phyloP scores from a whole-genome alignment of 192 early-diverging fungal genomes.

The Coemansia sp. region DNA sequence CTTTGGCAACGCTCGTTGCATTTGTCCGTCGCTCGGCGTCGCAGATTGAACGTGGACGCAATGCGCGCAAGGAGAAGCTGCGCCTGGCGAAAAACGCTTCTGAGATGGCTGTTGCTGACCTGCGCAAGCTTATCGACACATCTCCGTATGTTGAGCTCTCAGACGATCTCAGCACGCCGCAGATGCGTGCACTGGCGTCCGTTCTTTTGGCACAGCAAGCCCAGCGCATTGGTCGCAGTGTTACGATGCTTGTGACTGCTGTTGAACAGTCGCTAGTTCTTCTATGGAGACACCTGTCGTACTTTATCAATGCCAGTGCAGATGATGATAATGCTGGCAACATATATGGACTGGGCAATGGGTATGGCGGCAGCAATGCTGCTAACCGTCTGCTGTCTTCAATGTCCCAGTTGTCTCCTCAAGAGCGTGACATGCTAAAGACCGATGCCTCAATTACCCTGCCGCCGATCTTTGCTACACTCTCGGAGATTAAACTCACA shows the following conservation, averaged over 20 bases:
- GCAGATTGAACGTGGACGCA: slow-evolving; percentile 35
- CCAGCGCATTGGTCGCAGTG: slow-evolving; percentile 43
- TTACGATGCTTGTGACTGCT: slow-evolving; percentile 49
- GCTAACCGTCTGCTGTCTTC: slow-evolving; percentile 10
- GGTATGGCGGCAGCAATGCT: background rate
- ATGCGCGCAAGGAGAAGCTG: slow-evolving; percentile 37
- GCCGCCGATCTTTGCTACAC: slow-evolving; percentile 36
- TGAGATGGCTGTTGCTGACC: slow-evolving; percentile 44
- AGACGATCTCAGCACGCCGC: slow-evolving; percentile 35
- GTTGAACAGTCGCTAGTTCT: slow-evolving; percentile 64
- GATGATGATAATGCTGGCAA: background rate
- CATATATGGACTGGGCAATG: background rate
- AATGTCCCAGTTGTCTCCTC: slow-evolving; percentile 22
- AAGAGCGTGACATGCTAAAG: slow-evolving; percentile 40
- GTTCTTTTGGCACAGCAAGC: slow-evolving; percentile 40
- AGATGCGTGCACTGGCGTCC: slow-evolving; percentile 50
- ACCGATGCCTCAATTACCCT: slow-evolving; percentile 44
- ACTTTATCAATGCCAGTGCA: slow-evolving; percentile 28
- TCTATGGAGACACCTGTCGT: slow-evolving; percentile 74
- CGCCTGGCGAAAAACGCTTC: slow-evolving; percentile 32
- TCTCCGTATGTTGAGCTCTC: slow-evolving; percentile 32
- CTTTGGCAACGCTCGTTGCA: slow-evolving; percentile 41
- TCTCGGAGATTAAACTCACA: slow-evolving; percentile 41
- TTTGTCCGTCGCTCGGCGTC: slow-evolving; percentile 40
- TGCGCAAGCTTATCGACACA: slow-evolving; percentile 36